Conservation (phyloP, 768 basidiomycete species). For the Leccinum pellstonianum region DNA sequence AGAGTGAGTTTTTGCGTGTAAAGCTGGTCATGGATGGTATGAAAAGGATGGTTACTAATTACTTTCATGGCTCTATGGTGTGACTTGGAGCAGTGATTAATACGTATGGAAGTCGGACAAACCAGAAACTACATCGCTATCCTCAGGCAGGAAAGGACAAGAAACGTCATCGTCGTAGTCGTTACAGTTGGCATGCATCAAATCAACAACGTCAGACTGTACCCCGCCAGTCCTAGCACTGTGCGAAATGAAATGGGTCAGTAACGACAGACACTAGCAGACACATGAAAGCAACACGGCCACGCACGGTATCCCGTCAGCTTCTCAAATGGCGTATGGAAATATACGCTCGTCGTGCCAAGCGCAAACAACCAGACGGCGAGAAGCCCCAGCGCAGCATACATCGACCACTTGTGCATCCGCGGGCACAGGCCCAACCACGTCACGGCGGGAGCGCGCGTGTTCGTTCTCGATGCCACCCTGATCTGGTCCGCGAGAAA, state of each 20-base stretch:
- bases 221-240: conserved; percentile 42
- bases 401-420: conserved; percentile 49
- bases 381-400: conserved; percentile 47
- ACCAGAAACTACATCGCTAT: not conserved
- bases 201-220: conserved; percentile 29
- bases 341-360: conserved; percentile 84
- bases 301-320: conserved; percentile 77
- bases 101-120: not conserved
- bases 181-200: conserved; percentile 1
- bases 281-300: not conserved
- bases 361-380: conserved; percentile 70
- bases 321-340: conserved; percentile 89
- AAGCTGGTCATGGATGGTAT: not conserved
- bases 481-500: conserved; percentile 69
- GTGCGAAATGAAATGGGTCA: conserved; percentile 1
- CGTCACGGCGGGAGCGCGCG: not conserved
- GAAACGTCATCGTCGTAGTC: not conserved
- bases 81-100: not conserved
- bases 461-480: conserved; percentile 53
- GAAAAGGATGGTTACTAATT: not conserved
- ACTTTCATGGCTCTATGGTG: not conserved
- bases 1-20: conserved; percentile 36
- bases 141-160: not conserved
- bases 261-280: conserved; percentile 17
- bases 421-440: conserved; percentile 36